These are phyloP conservation scores for Dioscorea alata DNA, from an alignment of 106 monocot genomes.

Conservation along the genomic window DNA sequence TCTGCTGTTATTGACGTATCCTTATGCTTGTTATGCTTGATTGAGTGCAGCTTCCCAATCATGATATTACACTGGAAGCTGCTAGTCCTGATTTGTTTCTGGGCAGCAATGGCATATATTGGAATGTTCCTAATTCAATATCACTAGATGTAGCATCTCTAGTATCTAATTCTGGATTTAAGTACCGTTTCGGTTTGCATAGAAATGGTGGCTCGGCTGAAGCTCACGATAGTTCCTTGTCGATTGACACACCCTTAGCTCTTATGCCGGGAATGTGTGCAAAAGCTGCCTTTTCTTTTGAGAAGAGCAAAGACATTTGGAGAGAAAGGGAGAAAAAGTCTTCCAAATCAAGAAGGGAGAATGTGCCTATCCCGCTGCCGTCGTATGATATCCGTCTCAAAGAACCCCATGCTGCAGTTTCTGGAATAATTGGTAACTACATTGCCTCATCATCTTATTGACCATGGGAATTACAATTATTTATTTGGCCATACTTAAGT, in stretches of 20 bases:
- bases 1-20: no score
- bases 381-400: conserved; percentile 67
- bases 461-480: no score
- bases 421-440: conserved; percentile 59
- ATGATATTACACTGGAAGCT: conserved; percentile 82
- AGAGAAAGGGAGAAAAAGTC: conserved; percentile 38
- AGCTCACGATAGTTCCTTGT: conserved; percentile 30
- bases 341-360: conserved; percentile 10
- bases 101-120: conserved; percentile 64
- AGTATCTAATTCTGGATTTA: conserved; percentile 58
- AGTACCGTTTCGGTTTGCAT: conserved; percentile 76
- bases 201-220: conserved; percentile 56
- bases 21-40: not conserved
- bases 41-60: conserved; percentile 57
- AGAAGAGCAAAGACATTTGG: conserved; percentile 71
- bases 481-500: no score
- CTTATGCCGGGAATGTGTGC: conserved; percentile 74
- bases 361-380: conserved; percentile 23
- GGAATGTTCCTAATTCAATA: conserved; percentile 68
- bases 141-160: conserved; percentile 65
- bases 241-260: conserved; percentile 25
- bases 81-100: conserved; percentile 66
- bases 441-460: no score
- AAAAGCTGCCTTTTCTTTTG: conserved; percentile 78
- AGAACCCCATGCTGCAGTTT: conserved; percentile 82